These are phyloP conservation scores for Neostapfia colusana DNA, from an alignment of 176 grass and related monocot genomes.

Conservation along the genomic window DNA sequence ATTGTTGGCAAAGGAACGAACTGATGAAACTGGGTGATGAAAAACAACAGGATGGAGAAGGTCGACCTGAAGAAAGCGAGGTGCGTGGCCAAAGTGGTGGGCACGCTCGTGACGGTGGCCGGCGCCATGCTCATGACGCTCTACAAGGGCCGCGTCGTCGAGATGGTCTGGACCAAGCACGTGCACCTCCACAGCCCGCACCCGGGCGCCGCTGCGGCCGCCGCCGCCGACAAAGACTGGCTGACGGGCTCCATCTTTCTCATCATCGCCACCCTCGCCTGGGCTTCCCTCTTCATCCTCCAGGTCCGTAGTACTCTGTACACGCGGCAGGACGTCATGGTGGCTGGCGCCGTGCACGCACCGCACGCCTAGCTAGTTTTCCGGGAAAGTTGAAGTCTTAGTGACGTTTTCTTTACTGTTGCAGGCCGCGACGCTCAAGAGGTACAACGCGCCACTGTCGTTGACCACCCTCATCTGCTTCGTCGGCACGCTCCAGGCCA, in stretches of 20 bases:
- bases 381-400: background rate
- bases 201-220: background rate
- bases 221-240: constrained; percentile 79
- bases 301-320: constrained; percentile 49
- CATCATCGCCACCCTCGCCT: constrained; percentile 90
- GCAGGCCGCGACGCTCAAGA: constrained; percentile 77
- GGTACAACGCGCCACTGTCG: constrained; percentile 81
- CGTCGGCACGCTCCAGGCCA: constrained; percentile 92
- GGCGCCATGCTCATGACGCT: constrained; percentile 99
- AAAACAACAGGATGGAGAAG: constrained; percentile 83
- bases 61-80: constrained; percentile 76
- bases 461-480: constrained; percentile 85
- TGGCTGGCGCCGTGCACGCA: background rate
- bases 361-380: background rate
- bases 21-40: background rate
- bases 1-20: constrained; percentile 6
- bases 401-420: background rate
- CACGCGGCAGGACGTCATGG: too few relatives aligned
- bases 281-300: constrained; percentile 95
- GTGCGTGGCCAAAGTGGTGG: constrained; percentile 88
- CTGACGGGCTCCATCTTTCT: constrained; percentile 89
- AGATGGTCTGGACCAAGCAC: constrained; percentile 76
- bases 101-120: constrained; percentile 84
- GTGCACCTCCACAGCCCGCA: constrained; percentile 45
- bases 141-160: constrained; percentile 85